Evolutionary conservation across 192 early-diverging fungal genomes (phyloP), one percentile per base, ranked within the genome.

Genomic region (Polychytrium aggregatum): DNA sequence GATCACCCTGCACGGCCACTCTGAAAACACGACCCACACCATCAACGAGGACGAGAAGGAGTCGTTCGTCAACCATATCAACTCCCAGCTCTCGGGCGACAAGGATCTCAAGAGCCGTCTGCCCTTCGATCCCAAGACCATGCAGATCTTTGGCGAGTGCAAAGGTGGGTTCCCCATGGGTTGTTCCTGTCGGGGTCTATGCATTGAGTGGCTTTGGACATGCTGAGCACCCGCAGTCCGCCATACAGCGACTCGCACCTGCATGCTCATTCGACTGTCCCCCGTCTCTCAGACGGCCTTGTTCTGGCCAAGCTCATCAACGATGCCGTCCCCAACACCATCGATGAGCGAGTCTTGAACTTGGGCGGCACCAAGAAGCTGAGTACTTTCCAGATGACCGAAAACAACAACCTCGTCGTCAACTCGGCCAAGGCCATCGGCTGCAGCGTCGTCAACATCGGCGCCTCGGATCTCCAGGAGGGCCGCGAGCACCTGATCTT

Each of bases 351-450:
- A 62, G 96, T 96, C 27, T 68, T 98, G 40, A 97, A 97, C 66
- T 52, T 76, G 20, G 27, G 22, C 20, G 42, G 8, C 14, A 78
- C 77, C 46, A 90, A 87, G 57, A 88, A 88, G 62, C 77, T 94
- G 42, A 86, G 84, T 55, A 75, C 84, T 41, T 98, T 95, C 81
- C 84, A 96, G 62, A 91, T 97, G 71, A 92, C 86, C 7, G 96
- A 98, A 72, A 98, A 98, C 70, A 92, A 96, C 79, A 97, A 97
- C 60, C 81, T 98, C n/a, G 93, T 89, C 13, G 89, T 98, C 69
- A 97, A 97, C 77, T 89, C 86, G 37, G 92, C 93, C 53, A 98
- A 98, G 66, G 96, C 93, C 41, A 97, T 98, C 61, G 96, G 96
- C 17, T 97, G 93, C 69, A 84, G 78, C 50, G 90, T 98, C 33